Conservation (phyloP, 192 early-diverging fungal species). For the Coemansia sp. region DNA sequence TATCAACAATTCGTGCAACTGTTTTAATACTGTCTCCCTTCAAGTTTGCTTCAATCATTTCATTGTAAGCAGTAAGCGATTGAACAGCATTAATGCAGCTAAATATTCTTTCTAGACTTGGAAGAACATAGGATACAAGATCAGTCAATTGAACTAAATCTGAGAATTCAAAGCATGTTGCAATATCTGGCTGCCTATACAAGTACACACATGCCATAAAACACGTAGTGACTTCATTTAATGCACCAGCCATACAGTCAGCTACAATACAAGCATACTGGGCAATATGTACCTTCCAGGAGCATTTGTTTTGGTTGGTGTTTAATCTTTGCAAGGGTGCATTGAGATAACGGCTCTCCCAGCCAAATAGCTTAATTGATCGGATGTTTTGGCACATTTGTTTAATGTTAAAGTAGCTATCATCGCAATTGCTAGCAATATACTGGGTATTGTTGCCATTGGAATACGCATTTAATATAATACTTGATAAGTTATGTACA, state of each 20-base stretch:
- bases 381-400: slow-evolving; percentile 21
- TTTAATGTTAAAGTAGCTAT: slow-evolving; percentile 1
- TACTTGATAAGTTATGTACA: too few relatives aligned
- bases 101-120: background rate
- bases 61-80: background rate
- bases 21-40: slow-evolving; percentile 20
- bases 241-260: too few relatives aligned
- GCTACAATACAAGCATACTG: too few relatives aligned
- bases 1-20: background rate
- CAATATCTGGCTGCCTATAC: too few relatives aligned
- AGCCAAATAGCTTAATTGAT: slow-evolving; percentile 36
- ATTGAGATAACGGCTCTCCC: slow-evolving; percentile 31
- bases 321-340: slow-evolving; percentile 1
- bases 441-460: slow-evolving; percentile 8
- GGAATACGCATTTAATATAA: too few relatives aligned
- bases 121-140: too few relatives aligned
- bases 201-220: too few relatives aligned
- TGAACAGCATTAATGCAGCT: slow-evolving; percentile 20
- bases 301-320: background rate
- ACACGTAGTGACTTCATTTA: too few relatives aligned
- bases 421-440: slow-evolving; percentile 11
- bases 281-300: too few relatives aligned
- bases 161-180: too few relatives aligned
- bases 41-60: slow-evolving; percentile 5
- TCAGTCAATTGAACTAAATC: too few relatives aligned